A percentile compares a stretch with the other conserved stretches of the same genome.
Evolutionary conservation across 2,329 filamentous ascomycete species (phyloP).

Genomic region (Aspergillus sojae): DNA sequence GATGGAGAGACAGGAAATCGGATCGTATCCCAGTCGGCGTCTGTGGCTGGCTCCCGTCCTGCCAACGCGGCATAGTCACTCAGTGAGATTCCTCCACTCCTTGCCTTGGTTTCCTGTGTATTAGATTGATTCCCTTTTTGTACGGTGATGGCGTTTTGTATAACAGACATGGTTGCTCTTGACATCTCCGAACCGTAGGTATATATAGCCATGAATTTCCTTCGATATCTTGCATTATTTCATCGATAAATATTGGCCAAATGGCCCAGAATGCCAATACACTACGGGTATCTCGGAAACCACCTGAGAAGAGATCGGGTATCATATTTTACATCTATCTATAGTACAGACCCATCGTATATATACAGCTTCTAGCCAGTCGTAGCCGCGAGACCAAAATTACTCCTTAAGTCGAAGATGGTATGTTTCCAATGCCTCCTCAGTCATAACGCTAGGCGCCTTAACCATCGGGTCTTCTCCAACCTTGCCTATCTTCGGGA

Average conservation of each 20-base stretch:
- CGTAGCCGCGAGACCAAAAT: background rate
- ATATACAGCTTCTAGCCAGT: background rate
- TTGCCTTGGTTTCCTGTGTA: conserved; percentile 16
- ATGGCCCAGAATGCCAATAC: background rate
- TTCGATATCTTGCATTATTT: background rate
- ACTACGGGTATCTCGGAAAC: background rate
- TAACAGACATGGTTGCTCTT: conserved; percentile 12
- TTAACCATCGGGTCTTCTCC: conserved; percentile 83
- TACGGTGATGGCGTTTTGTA: conserved; percentile 19
- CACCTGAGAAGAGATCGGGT: conserved; percentile 19
- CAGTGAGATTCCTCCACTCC: background rate
- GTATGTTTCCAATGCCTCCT: conserved; percentile 62
- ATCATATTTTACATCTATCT: conserved; percentile 14
- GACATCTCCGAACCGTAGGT: background rate
- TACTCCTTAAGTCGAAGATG: conserved; percentile 50
- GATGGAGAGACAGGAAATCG: conserved; percentile 4
- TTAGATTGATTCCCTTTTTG: conserved; percentile 19
- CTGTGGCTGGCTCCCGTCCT: conserved; percentile 1
- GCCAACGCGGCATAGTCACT: background rate
- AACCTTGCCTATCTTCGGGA: conserved; percentile 89
- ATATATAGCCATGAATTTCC: conserved; percentile 4
- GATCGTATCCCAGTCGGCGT: conserved; percentile 3
- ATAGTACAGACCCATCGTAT: conserved; percentile 8
- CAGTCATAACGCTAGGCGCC: conserved; percentile 70
- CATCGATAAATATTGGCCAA: background rate